These are phyloP conservation scores for Trametes cinnabarina DNA, from an alignment of 768 basidiomycete species.

Conservation along the genomic window DNA sequence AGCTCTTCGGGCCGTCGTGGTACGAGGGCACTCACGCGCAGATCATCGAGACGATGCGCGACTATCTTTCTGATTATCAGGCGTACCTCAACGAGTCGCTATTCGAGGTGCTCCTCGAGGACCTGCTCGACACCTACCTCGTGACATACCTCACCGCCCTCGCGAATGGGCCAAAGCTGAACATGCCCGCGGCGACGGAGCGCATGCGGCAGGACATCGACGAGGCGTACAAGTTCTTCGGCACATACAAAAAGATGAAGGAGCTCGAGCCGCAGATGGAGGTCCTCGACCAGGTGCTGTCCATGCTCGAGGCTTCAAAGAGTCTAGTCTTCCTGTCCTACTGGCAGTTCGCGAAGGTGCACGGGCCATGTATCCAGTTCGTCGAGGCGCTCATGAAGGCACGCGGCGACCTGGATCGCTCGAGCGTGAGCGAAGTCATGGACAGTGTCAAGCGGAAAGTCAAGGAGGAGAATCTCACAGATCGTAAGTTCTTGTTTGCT, in stretches of 20 bases:
- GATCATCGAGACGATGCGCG: conserved; percentile 92
- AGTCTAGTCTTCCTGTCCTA: conserved; percentile 90
- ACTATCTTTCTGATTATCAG: conserved; percentile 96
- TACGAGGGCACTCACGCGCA: conserved; percentile 87
- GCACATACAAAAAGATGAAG: conserved; percentile 67
- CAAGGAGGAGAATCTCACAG: conserved; percentile 79
- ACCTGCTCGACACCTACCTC: conserved; percentile 87
- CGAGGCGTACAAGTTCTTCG: conserved; percentile 78
- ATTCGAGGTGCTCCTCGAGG: conserved; percentile 88
- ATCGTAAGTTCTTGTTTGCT: conserved; percentile 57
- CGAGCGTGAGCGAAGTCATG: conserved; percentile 86
- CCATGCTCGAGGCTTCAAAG: conserved; percentile 82
- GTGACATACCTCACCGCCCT: conserved; percentile 88
- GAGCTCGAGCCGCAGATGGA: conserved; percentile 85
- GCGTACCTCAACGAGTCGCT: conserved; percentile 86
- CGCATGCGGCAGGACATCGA: conserved; percentile 81
- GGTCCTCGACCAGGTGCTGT: conserved; percentile 78
- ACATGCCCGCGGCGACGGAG: conserved; percentile 81
- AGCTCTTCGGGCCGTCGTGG: conserved; percentile 82
- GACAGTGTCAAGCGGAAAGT: conserved; percentile 91
- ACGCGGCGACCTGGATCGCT: conserved; percentile 88
- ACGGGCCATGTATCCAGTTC: conserved; percentile 90
- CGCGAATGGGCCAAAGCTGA: conserved; percentile 78
- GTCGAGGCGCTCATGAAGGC: conserved; percentile 89
- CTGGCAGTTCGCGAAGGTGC: conserved; percentile 89